These are phyloP conservation scores for Mrakia blollopis DNA, from an alignment of 768 basidiomycete genomes.

Conservation along the genomic window DNA sequence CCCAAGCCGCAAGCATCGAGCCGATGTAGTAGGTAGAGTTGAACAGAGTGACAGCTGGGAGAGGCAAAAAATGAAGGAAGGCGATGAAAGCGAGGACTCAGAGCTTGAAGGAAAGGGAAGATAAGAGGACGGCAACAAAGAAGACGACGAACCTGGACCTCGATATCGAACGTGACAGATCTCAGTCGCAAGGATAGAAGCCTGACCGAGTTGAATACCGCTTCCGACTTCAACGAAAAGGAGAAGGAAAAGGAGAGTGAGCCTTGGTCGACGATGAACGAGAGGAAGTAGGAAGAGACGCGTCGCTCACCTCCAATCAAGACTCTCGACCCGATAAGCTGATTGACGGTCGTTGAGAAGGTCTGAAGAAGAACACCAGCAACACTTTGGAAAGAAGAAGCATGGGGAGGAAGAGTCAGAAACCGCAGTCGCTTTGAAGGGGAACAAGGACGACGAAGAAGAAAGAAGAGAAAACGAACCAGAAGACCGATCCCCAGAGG, in stretches of 20 bases:
- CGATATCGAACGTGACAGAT: neutral
- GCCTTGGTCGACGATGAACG: neutral
- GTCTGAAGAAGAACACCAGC: neutral
- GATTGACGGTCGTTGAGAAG: neutral
- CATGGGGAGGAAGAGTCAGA: no score
- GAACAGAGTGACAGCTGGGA: neutral
- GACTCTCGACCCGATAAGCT: neutral
- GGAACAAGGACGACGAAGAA: no score
- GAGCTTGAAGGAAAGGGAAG: no score
- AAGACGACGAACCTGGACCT: neutral
- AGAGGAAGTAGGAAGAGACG: neutral
- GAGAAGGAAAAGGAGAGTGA: neutral
- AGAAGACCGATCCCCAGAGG: neutral
- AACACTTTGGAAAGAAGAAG: neutral
- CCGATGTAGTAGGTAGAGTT: neutral
- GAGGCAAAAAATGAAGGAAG: no score
- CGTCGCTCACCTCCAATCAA: neutral
- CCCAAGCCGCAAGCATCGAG: neutral
- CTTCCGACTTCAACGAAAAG: neutral
- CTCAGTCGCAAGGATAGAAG: neutral
- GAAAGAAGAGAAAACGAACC: neutral
- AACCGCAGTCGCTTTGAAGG: no score
- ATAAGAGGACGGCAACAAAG: no score
- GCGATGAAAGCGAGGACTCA: no score
- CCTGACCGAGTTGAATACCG: neutral